These are phyloP conservation scores for Miamiensis avidus DNA, from an alignment of 169 alveolate species.

Conservation along the genomic window DNA sequence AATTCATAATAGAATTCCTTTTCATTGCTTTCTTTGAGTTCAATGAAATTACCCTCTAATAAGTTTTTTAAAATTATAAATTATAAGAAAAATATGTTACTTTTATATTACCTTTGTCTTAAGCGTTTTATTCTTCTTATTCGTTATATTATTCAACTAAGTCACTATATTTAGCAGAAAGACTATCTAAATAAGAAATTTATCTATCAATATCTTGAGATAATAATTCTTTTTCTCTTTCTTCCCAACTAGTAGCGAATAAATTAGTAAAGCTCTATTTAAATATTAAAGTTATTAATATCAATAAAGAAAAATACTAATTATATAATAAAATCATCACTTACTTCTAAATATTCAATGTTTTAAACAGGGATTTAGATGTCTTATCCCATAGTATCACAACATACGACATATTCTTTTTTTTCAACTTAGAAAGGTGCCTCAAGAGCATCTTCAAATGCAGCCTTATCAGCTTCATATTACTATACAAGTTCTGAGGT, in stretches of 20 bases:
- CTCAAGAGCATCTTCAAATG: conserved; percentile 57
- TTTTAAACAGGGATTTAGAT: conserved; percentile 65
- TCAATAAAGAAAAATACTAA: not conserved
- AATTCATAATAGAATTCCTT: conserved; percentile 44
- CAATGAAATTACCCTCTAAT: conserved; percentile 1
- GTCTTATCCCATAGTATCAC: conserved; percentile 86
- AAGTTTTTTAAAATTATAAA: conserved; percentile 8
- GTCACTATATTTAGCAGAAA: conserved; percentile 25
- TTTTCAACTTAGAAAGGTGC: conserved; percentile 53
- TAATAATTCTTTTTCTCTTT: conserved; percentile 55
- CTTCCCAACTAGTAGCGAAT: conserved; percentile 55
- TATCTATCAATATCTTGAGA: conserved; percentile 59
- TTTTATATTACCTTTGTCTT: conserved; percentile 13
- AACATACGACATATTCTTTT: conserved; percentile 71
- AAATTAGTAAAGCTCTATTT: conserved; percentile 38
- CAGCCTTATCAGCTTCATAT: conserved; percentile 48
- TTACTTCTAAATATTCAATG: conserved; percentile 53
- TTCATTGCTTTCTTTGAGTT: conserved; percentile 38
- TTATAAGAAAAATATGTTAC: too few relatives aligned
- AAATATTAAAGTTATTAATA: too few relatives aligned
- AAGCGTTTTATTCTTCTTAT: conserved; percentile 58
- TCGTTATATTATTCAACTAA: conserved; percentile 32
- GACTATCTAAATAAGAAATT: conserved; percentile 51
- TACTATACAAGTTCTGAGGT: conserved; percentile 31
- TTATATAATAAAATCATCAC: conserved; percentile 6